Evolutionary conservation across 2,329 filamentous ascomycete genomes (phyloP), one percentile per base, ranked within the genome.

Genomic region (Aspergillus intermedius): DNA sequence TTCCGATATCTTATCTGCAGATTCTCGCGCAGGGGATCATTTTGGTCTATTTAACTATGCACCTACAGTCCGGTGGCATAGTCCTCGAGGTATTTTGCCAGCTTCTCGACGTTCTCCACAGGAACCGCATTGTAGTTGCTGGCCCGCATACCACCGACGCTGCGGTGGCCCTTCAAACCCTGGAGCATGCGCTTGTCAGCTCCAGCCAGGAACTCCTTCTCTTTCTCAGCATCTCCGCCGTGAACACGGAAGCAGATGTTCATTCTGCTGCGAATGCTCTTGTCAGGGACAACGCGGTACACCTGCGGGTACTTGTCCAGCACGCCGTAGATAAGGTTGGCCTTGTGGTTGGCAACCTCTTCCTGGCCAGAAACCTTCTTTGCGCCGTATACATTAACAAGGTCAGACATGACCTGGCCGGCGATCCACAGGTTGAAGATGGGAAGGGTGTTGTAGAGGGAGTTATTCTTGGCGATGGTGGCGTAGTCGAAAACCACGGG

Each of bases 361-460:
- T 95, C 77, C 65, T 96, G 91, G 1, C 86, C 88, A 13, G 80
- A 76, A 5, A 94, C 85, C 61, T 86, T 88, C 51, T 77, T 71
- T 56, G 83, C 70, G 2, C 82, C 77, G 67, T 81, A 87, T 0
- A 75, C 79, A 15, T 73, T 63, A 12, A 95, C 76, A 1, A 95
- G 78, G 54, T 80, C 83, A 63, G 87, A 82, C 63, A 97, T 84
- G 45, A 97, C 91, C 65, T 88, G 83, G n/a, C 90, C 90, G 13
- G 88, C 88, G 47, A 96, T 81, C 61, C 86, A 97, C 34, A 96
- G 87, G 66, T 91, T 91, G 62, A 97, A 95, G 62, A 97, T 95
- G 61, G 88, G 91, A 9, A 97, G 75, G 0, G 91, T 97, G 72
- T 97, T 97, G 75, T 97, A 97, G 23, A 97, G 78, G 59, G 87